A percentile compares a stretch with the other conserved stretches of the same genome.
These are phyloP conservation scores for Lodderomyces theae DNA, from an alignment of 1,139 yeast genomes.

Conservation along the genomic window DNA sequence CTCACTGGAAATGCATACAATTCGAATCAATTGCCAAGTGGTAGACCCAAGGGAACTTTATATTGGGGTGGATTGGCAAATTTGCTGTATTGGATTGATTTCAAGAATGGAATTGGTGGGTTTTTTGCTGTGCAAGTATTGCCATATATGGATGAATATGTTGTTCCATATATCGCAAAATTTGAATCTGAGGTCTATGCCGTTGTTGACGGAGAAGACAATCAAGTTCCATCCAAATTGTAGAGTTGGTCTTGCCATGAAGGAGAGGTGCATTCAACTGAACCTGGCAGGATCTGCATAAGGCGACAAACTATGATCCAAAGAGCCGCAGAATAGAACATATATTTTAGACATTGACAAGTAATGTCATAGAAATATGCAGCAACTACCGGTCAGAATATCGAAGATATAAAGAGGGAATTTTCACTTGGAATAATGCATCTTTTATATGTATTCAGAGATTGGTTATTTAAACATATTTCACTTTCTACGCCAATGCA, in stretches of 20 bases:
- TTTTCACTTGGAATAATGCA: too few species aligned
- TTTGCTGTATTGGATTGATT: conserved; percentile 46
- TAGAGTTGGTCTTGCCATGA: too few species aligned
- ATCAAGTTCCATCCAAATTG: background rate
- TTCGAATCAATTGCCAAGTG: conserved; percentile 29
- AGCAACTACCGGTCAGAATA: too few species aligned
- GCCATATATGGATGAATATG: conserved; percentile 25
- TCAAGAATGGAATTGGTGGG: conserved; percentile 41
- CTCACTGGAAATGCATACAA: conserved; percentile 76
- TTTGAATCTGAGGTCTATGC: conserved; percentile 21
- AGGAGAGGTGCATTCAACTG: too few species aligned
- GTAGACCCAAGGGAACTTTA: conserved; percentile 38
- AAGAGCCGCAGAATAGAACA: too few species aligned
- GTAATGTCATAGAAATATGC: too few species aligned
- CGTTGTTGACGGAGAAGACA: conserved; percentile 12
- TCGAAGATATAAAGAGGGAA: too few species aligned
- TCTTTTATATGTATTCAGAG: too few species aligned
- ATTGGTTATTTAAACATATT: too few species aligned
- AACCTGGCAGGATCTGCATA: background rate
- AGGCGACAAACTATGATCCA: too few species aligned
- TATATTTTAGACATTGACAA: too few species aligned
- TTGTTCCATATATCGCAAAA: conserved; percentile 16
- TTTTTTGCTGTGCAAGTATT: conserved; percentile 40
- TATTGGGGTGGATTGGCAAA: conserved; percentile 51
- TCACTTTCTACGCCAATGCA: too few species aligned